Percentiles rank a stretch among this genome's conserved stretches.
phyloP scores from a whole-genome alignment of 208 protist species.

The Trypanosoma rangeli region DNA sequence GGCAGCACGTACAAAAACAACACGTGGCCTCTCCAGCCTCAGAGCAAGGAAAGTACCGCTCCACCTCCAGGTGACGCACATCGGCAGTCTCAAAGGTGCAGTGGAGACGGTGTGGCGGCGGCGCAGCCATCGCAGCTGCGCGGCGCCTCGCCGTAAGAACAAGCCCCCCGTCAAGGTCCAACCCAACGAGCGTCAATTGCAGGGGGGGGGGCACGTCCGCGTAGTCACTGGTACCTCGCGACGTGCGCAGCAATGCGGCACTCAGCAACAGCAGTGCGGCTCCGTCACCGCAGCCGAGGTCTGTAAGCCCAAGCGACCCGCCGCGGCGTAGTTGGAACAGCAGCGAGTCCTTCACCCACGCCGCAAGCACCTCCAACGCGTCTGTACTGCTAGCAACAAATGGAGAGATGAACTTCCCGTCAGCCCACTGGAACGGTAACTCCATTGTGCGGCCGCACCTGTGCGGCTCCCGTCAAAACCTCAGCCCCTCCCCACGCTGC shows the following conservation, averaged over 20 bases:
- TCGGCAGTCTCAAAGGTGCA: conserved; percentile 34
- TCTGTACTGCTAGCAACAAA: conserved; percentile 52
- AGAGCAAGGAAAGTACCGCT: conserved; percentile 31
- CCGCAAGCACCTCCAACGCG: conserved; percentile 35
- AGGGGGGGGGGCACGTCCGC: conserved; percentile 9
- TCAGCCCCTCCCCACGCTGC: no score
- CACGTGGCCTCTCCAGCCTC: conserved; percentile 13
- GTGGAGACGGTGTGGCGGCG: conserved; percentile 21
- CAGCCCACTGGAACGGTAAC: conserved; percentile 83
- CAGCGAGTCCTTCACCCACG: conserved; percentile 29
- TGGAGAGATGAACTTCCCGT: conserved; percentile 70
- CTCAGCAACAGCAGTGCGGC: conserved; percentile 38
- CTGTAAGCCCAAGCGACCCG: conserved; percentile 39
- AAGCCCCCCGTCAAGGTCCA: conserved; percentile 70
- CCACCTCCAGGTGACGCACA: conserved; percentile 34
- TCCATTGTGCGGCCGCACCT: conserved; percentile 22
- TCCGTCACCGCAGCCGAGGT: conserved; percentile 77
- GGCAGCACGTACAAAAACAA: conserved; percentile 75
- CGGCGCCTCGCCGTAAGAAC: conserved; percentile 29
- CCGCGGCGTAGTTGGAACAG: conserved; percentile 28
- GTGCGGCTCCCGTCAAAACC: neutral
- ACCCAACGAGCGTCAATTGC: conserved; percentile 30
- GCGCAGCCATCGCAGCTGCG: conserved; percentile 12
- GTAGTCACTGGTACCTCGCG: conserved; percentile 22
- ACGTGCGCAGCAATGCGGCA: conserved; percentile 27